phyloP scores from a whole-genome alignment of 805 yeast genomes.

The Wickerhamomyces canadensis region DNA sequence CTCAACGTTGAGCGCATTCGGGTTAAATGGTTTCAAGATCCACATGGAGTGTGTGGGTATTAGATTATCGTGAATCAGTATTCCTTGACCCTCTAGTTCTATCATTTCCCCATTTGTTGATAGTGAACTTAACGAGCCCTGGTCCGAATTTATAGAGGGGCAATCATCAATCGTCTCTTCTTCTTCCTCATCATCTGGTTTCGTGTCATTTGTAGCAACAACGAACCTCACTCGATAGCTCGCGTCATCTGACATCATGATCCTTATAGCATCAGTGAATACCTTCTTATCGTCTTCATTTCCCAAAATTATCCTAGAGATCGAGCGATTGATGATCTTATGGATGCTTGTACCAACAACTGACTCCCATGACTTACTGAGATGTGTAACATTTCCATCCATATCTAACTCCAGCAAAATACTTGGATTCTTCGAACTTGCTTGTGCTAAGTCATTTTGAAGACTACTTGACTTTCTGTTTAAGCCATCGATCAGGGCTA shows the following conservation, averaged over 20 bases:
- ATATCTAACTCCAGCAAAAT: constrained; percentile 81
- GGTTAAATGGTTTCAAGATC: constrained; percentile 78
- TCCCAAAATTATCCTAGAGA: constrained; percentile 63
- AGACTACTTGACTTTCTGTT: constrained; percentile 1
- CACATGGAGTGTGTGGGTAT: constrained; percentile 84
- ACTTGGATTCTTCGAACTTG: constrained; percentile 66
- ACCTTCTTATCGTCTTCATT: constrained; percentile 57
- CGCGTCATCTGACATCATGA: constrained; percentile 68
- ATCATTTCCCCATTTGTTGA: constrained; percentile 56
- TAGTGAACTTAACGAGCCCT: constrained; percentile 29
- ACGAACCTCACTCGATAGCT: constrained; percentile 74
- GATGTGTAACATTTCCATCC: constrained; percentile 69
- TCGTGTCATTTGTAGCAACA: constrained; percentile 35
- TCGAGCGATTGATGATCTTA: constrained; percentile 51
- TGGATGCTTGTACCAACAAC: constrained; percentile 63
- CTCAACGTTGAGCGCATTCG: constrained; percentile 56
- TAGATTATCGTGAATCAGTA: constrained; percentile 63
- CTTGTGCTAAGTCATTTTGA: constrained; percentile 49
- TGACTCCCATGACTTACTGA: constrained; percentile 73
- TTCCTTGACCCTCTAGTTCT: constrained; percentile 92
- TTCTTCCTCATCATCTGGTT: constrained; percentile 20
- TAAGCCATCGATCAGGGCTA: too few relatives aligned
- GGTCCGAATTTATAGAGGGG: constrained; percentile 19
- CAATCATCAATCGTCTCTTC: constrained; percentile 12
- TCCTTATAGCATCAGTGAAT: constrained; percentile 61